A percentile compares a stretch with the other conserved stretches of the same genome.
These are phyloP conservation scores for Spathaspora girioi DNA, from an alignment of 805 yeast genomes.

Conservation along the genomic window DNA sequence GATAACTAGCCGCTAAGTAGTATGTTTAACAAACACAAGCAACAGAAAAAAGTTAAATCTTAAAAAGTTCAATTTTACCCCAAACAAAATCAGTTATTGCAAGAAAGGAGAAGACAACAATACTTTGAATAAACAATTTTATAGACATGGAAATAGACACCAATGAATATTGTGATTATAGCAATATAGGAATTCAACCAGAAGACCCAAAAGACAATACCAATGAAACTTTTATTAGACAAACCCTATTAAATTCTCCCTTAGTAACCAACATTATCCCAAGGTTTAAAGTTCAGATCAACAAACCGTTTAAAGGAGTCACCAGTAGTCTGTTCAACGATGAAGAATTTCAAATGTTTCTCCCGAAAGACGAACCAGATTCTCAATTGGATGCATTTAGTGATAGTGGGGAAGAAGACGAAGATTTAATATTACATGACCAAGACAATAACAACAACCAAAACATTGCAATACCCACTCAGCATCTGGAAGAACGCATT, in stretches of 20 bases:
- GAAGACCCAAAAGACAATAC: neutral
- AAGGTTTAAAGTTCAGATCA: constrained; percentile 25
- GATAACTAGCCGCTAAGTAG: neutral
- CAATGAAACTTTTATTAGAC: constrained; percentile 20
- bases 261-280: constrained; percentile 30
- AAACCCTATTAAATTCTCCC: constrained; percentile 41
- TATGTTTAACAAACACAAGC: neutral
- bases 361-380: constrained; percentile 28
- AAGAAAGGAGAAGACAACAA: neutral
- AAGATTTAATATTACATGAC: constrained; percentile 8
- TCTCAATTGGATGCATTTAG: constrained; percentile 36
- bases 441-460: no score
- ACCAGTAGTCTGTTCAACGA: constrained; percentile 32
- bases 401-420: constrained; percentile 29
- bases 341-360: constrained; percentile 31
- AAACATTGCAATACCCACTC: constrained; percentile 15
- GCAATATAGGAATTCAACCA: neutral
- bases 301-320: constrained; percentile 33
- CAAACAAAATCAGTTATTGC: neutral
- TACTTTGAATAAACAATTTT: neutral
- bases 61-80: neutral
- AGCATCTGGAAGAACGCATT: neutral
- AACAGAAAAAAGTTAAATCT: neutral
- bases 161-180: neutral
- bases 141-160: constrained; percentile 1